Base-by-base conservation (phyloP, 805 yeast species). In the Wickerhamiella slavikovae region DNA sequence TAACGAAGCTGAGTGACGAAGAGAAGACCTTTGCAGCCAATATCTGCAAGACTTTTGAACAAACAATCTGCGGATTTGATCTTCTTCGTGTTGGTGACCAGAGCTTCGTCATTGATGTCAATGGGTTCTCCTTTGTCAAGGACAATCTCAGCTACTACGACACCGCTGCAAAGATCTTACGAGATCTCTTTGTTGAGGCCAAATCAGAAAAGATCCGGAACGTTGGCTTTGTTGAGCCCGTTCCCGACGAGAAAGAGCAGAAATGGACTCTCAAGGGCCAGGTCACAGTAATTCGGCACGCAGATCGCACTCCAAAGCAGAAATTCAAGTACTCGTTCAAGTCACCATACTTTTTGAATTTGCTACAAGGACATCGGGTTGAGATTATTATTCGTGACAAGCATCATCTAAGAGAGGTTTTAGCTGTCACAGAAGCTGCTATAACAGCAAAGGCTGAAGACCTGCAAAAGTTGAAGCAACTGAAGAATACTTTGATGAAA, bases 291-390 rank as follows among this genome's bases (percentile, higher is more conserved):
- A 74, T 89, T 31, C 69, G 99, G 42, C 99, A 89, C 52, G 99
- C 96, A 5, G 99, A 89, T 49, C 68, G 99, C 49, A 89, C 99
- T 0, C 99, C 99, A 11, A 89, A 89, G 51, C 98, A 89, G 55
- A 89, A 89, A 51, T 79, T 89, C 58, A 89, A 89, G 49, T 91
- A 80, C 53, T 82, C 95, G 1, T 89, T 89, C 58, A 72, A 74
- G 39, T 73, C 92, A 2, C 83, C 80, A 4, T 62, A 79, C 8
- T 89, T 89, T 46, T 70, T 82, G 25, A 78, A 89, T 0, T 53
- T 89, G 32, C 57, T 89, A 39, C 85, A 85, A 51, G 96, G 95
- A 3, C 93, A 89, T 46, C 80, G 75, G 40, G 94, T 82, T 45
- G 98, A 89, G 47, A 94, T 89, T 14, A 89, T 89, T 31, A 83